Evolutionary conservation across 208 protist genomes (phyloP).

Genomic region (Crithidia sp.): DNA sequence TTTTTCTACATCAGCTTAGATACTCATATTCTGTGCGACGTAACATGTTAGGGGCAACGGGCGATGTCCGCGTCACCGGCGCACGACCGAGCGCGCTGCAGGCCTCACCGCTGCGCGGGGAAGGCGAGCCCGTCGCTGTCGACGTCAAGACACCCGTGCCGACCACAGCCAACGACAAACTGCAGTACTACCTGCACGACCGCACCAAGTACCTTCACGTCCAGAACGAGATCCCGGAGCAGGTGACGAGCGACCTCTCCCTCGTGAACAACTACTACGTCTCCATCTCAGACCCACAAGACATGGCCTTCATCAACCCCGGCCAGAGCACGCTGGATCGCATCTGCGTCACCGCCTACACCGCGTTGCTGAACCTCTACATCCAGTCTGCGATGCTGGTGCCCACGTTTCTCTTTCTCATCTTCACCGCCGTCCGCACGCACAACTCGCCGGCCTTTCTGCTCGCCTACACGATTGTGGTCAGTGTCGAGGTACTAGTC

Average conservation of each 20-base stretch:
- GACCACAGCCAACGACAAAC: constrained; percentile 22
- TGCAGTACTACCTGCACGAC: constrained; percentile 34
- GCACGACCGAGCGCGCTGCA: constrained; percentile 1
- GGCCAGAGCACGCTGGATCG: constrained; percentile 11
- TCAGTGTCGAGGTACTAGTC: constrained; percentile 25
- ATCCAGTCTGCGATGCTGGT: constrained; percentile 38
- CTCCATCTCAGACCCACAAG: constrained; percentile 56
- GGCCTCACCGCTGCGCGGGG: neutral
- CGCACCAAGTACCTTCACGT: constrained; percentile 37
- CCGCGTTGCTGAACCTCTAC: constrained; percentile 36
- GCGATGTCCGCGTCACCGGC: neutral
- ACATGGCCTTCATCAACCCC: constrained; percentile 31
- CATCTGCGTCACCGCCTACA: constrained; percentile 13
- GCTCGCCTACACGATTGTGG: constrained; percentile 31
- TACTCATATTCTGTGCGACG: neutral
- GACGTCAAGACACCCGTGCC: constrained; percentile 14
- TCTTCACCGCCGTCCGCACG: constrained; percentile 35
- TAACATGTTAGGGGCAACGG: constrained; percentile 7
- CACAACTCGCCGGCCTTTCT: constrained; percentile 24
- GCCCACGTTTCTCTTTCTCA: constrained; percentile 41
- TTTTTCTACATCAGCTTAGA: neutral
- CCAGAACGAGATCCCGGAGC: constrained; percentile 34
- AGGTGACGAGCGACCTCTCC: constrained; percentile 38
- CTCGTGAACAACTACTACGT: constrained; percentile 61
- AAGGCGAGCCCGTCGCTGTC: constrained; percentile 1